Evolutionary conservation across 2,329 filamentous ascomycete species (phyloP), one percentile per base, ranked within the genome.

Genomic region (Monosporascus sp.): DNA sequence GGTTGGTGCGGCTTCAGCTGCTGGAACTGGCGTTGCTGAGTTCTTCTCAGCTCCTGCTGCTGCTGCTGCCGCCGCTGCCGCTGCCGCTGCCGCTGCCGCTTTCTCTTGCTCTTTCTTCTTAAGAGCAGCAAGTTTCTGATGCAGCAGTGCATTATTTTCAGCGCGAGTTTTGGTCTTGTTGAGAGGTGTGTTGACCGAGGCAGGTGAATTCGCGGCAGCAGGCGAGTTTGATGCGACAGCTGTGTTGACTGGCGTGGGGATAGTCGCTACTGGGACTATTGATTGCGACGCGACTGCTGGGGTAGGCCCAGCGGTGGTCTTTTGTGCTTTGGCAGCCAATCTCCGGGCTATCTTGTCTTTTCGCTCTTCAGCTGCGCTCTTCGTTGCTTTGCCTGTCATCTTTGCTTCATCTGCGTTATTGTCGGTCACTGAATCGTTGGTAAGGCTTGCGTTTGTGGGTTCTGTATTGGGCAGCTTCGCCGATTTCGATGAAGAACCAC

Each of bases 91-190:
- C 5, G 31, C 31, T 5, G 63, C 55, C 16, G 61, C 49, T 51
- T 64, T 61, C 37, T 66, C 61, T 49, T 66, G 63, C 40, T 60
- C 74, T 61, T 82, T 85, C 60, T 84, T 84, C 22, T 27, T 46
- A 27, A 94, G 72, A 22, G 87, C 87, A 55, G 91, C 89, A 65
- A 96, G 86, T 60, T 90, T 91, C 65, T 90, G 82, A 58, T 89
- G 84, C 47, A 92, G 78, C 35, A 91, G 72, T 54, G 78, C 80
- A 53, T 89, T 89, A 55, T 89, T 96, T 59, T 91, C 65, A 40
- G 65, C 65, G 44, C 63, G 61, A 1, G 82, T 82, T 64, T 86
- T 82, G 35, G 75, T 74, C 74, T 81, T 62, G 72, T 69, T 35
- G 7, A 58, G 53, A 7, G 59, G 57, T 11, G 55, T 47, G 47